phyloP scores from a whole-genome alignment of 306 rosid genomes.

The Hylodesmum podocarpum region DNA sequence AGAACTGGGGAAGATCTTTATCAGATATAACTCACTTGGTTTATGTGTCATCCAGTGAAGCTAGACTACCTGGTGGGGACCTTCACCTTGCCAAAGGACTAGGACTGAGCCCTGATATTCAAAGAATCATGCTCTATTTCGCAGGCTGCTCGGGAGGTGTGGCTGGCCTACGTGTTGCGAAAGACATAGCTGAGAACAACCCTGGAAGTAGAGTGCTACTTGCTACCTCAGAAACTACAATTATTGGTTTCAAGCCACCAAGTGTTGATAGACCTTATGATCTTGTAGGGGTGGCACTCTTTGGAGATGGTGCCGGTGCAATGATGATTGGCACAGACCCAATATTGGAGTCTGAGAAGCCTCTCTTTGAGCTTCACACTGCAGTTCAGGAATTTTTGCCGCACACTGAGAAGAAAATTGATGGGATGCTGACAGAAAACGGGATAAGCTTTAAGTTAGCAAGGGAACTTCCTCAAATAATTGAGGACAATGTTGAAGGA shows the following conservation, averaged over 20 bases:
- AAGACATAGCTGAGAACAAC: slow-evolving; percentile 92
- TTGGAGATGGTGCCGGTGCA: slow-evolving; percentile 93
- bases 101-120: slow-evolving; percentile 60
- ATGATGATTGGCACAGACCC: slow-evolving; percentile 80
- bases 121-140: slow-evolving; percentile 70
- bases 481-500: slow-evolving; percentile 76
- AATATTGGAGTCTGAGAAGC: slow-evolving; percentile 43
- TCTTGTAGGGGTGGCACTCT: slow-evolving; percentile 89
- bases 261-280: slow-evolving; percentile 79
- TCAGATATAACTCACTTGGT: slow-evolving; percentile 83
- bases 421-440: slow-evolving; percentile 83
- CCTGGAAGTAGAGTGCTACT: slow-evolving; percentile 81
- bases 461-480: slow-evolving; percentile 87
- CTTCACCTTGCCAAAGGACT: slow-evolving; percentile 75
- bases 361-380: slow-evolving; percentile 84
- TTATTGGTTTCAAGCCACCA: slow-evolving; percentile 90
- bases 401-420: slow-evolving; percentile 68
- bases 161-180: slow-evolving; percentile 81
- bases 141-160: slow-evolving; percentile 94
- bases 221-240: slow-evolving; percentile 85
- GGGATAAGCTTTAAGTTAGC: slow-evolving; percentile 83
- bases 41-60: slow-evolving; percentile 94
- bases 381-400: slow-evolving; percentile 78
- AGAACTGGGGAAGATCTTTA: slow-evolving; percentile 73
- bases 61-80: slow-evolving; percentile 89